Evolutionary conservation across 169 alveolate genomes (phyloP).

Genomic region (Toxoplasma gondii): DNA sequence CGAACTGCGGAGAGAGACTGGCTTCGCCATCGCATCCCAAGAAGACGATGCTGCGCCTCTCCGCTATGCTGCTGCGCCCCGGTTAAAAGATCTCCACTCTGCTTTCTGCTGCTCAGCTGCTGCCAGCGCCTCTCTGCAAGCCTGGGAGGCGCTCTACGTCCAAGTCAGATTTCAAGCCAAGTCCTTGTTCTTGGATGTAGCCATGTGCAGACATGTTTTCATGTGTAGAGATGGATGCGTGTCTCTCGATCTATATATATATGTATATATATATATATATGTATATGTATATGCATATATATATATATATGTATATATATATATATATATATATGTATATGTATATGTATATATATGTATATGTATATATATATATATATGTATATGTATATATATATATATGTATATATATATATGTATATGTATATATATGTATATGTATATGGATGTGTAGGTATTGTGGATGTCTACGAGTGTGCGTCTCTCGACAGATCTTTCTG

Average conservation of each 20-base stretch:
- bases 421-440: not conserved
- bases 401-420: not conserved
- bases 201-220: not conserved
- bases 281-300: not conserved
- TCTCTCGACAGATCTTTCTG: not conserved
- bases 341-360: not conserved
- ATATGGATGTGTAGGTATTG: not conserved
- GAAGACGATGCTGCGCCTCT: slow-evolving; percentile 30
- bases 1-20: not conserved
- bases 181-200: not conserved
- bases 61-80: slow-evolving; percentile 26
- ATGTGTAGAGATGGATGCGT: not conserved
- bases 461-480: too few species aligned
- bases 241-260: not conserved
- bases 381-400: not conserved
- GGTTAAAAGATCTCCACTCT: slow-evolving; percentile 34
- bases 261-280: not conserved
- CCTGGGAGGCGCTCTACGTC: slow-evolving; percentile 8
- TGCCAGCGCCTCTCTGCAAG: slow-evolving; percentile 39
- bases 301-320: not conserved
- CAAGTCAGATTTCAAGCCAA: not conserved
- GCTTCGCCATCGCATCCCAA: not conserved
- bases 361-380: not conserved
- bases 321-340: not conserved
- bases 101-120: slow-evolving; percentile 49